Evolutionary conservation across 495 filamentous ascomycete genomes (phyloP).

Genomic region (Cairneyella variabilis): DNA sequence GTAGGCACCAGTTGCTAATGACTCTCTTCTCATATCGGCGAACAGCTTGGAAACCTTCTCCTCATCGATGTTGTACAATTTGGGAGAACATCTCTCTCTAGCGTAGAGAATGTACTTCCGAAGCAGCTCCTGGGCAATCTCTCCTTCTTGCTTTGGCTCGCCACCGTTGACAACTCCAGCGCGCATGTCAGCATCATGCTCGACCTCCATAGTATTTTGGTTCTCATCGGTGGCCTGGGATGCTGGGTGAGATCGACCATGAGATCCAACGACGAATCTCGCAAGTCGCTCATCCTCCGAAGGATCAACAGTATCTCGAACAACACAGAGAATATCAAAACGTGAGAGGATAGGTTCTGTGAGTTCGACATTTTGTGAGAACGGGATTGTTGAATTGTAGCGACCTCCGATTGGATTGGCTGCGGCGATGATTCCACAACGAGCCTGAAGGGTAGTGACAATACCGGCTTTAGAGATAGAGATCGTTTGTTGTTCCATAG

Average conservation of each 20-base stretch:
- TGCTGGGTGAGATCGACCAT: slow-evolving; percentile 81
- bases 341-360: slow-evolving; percentile 97
- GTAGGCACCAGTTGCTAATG: slow-evolving; percentile 88
- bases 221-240: slow-evolving; percentile 48
- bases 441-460: slow-evolving; percentile 95
- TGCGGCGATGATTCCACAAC: slow-evolving; percentile 94
- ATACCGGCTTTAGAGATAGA: slow-evolving; percentile 99
- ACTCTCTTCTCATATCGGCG: slow-evolving; percentile 93
- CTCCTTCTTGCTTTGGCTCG: slow-evolving; percentile 62
- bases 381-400: slow-evolving; percentile 95
- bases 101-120: slow-evolving; percentile 98
- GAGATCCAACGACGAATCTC: slow-evolving; percentile 89
- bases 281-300: slow-evolving; percentile 92
- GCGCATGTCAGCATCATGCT: slow-evolving; percentile 21
- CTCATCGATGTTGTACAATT: slow-evolving; percentile 96
- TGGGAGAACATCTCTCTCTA: slow-evolving; percentile 82
- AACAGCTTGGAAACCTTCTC: slow-evolving; percentile 95
- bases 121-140: slow-evolving; percentile 88
- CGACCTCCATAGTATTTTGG: slow-evolving; percentile 43
- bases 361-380: slow-evolving; percentile 92
- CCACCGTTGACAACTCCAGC: slow-evolving; percentile 36
- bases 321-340: slow-evolving; percentile 97
- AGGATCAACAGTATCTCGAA: slow-evolving; percentile 96
- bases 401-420: slow-evolving; percentile 95
- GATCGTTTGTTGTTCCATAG: slow-evolving; percentile 99